Percentiles rank a stretch among this genome's conserved stretches.
phyloP scores from a whole-genome alignment of 1,139 yeast genomes.

The Torulaspora pretoriensis region DNA sequence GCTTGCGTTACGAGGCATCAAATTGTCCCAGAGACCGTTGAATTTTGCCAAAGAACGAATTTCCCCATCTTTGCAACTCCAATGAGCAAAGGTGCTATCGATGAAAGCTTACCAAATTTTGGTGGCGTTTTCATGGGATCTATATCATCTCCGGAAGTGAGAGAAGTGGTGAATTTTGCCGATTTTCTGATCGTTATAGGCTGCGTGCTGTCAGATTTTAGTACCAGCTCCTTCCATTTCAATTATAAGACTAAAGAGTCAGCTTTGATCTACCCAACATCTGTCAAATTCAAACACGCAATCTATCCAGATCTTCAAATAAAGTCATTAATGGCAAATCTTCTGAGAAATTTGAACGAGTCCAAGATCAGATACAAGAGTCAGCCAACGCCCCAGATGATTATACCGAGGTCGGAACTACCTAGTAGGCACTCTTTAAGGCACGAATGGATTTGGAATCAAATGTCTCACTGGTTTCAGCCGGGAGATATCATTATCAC shows the following conservation, averaged over 20 bases:
- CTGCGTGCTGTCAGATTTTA: conserved; percentile 76
- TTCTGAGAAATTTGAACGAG: conserved; percentile 40
- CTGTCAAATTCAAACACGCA: conserved; percentile 67
- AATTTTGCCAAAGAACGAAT: conserved; percentile 61
- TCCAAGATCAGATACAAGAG: conserved; percentile 36
- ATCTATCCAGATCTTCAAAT: conserved; percentile 69
- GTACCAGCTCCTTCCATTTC: conserved; percentile 82
- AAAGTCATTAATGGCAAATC: conserved; percentile 55
- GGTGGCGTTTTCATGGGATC: conserved; percentile 86
- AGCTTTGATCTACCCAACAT: conserved; percentile 75
- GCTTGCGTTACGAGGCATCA: conserved; percentile 80
- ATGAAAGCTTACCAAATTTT: conserved; percentile 65
- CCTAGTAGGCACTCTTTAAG: conserved; percentile 43
- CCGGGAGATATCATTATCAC: conserved; percentile 76
- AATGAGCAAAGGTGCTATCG: conserved; percentile 80
- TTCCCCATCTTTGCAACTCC: conserved; percentile 86
- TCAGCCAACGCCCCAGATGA: conserved; percentile 26
- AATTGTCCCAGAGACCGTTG: conserved; percentile 52
- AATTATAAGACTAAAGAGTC: conserved; percentile 69
- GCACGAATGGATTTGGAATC: conserved; percentile 82
- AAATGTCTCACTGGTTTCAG: conserved; percentile 66
- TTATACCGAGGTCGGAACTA: conserved; percentile 36
- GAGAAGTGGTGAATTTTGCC: conserved; percentile 68
- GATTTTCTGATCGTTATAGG: conserved; percentile 77
- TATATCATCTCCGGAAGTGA: conserved; percentile 69